Conservation (phyloP, 148 eudicot genomes). For the Nyssa sinensis region DNA sequence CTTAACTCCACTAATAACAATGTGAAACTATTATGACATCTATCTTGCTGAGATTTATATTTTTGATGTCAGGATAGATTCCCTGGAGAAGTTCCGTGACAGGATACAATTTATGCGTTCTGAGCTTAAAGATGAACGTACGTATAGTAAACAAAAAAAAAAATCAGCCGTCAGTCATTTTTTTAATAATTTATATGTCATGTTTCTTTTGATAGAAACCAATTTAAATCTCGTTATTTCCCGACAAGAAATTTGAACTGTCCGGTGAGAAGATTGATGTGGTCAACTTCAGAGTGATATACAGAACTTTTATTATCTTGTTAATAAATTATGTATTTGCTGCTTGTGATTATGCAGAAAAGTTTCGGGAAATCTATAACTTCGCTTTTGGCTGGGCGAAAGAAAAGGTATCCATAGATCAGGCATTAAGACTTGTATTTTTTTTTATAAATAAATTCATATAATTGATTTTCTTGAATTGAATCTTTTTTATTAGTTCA, state of each 20-base stretch:
- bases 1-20: not conserved
- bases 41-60: conserved; percentile 8
- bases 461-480: not conserved
- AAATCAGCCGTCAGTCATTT: not conserved
- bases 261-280: not conserved
- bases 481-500: not conserved
- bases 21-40: not conserved
- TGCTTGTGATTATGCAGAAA: conserved; percentile 50
- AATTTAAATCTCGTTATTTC: too few species aligned
- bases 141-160: conserved; percentile 11
- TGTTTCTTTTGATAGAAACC: not conserved
- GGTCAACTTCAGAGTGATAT: not conserved
- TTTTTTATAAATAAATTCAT: not conserved
- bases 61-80: conserved; percentile 69
- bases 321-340: not conserved
- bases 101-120: conserved; percentile 75
- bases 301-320: not conserved
- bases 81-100: conserved; percentile 80
- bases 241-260: not conserved
- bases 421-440: conserved; percentile 1
- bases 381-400: conserved; percentile 98
- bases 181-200: too few species aligned
- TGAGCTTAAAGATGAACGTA: conserved; percentile 95
- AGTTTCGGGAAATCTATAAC: conserved; percentile 84
- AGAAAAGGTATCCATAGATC: conserved; percentile 65